These are phyloP conservation scores for Diaporthe ilicicola DNA, from an alignment of 2,329 filamentous ascomycete species.

Conservation along the genomic window DNA sequence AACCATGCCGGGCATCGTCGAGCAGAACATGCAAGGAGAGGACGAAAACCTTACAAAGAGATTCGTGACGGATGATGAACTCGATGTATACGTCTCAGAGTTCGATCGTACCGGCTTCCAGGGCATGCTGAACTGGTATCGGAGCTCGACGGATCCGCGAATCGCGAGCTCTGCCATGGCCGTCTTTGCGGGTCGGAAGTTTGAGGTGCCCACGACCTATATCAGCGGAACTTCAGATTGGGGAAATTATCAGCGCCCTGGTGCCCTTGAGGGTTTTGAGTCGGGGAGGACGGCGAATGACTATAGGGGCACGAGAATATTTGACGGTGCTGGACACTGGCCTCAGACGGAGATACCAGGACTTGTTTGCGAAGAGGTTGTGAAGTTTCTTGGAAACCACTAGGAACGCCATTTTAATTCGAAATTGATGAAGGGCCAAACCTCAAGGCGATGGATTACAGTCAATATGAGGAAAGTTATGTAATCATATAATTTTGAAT, in stretches of 20 bases:
- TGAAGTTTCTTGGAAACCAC: neutral
- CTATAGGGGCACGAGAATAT: slow-evolving; percentile 60
- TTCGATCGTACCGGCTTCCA: slow-evolving; percentile 71
- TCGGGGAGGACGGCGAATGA: slow-evolving; percentile 60
- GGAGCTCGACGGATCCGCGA: slow-evolving; percentile 60
- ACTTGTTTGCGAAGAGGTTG: slow-evolving; percentile 4
- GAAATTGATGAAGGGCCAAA: no score
- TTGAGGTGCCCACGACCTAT: slow-evolving; percentile 68
- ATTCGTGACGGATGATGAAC: slow-evolving; percentile 68
- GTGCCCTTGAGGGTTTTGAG: slow-evolving; percentile 62
- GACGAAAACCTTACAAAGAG: slow-evolving; percentile 49
- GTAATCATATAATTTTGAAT: neutral
- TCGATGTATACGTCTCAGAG: slow-evolving; percentile 68
- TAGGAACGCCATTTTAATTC: neutral
- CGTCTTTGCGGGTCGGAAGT: slow-evolving; percentile 66
- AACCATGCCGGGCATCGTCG: slow-evolving; percentile 68
- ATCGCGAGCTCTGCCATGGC: slow-evolving; percentile 58
- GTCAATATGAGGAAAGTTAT: no score
- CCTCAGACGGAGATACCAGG: slow-evolving; percentile 51
- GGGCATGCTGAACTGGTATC: slow-evolving; percentile 74
- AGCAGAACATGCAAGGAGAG: slow-evolving; percentile 61
- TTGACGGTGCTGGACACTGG: slow-evolving; percentile 74
- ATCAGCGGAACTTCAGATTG: slow-evolving; percentile 71
- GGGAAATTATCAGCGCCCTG: slow-evolving; percentile 74
- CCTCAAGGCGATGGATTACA: no score